Evolutionary conservation across 495 filamentous ascomycete species (phyloP), one percentile per base, ranked within the genome.

Genomic region (Hypoxylon lenormandii): DNA sequence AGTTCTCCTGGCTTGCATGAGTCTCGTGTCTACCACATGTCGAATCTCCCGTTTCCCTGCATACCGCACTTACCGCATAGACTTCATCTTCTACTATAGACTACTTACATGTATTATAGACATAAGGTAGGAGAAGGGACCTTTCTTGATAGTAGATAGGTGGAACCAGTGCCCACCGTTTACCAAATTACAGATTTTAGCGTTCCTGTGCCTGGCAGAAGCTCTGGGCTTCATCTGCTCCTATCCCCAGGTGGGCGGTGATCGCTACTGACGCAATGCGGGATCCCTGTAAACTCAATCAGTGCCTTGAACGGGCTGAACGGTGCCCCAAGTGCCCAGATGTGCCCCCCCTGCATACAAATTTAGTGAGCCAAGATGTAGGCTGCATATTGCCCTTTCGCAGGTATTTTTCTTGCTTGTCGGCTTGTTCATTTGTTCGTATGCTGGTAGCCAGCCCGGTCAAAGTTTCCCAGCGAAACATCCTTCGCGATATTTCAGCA

Each of bases 241-340:
- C 15, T 1, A 5, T 6, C 16, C 42, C 22, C 28, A 58, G 11
- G 51, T 38, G 51, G 33, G 42, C 3, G 59, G 23, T 60, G 60
- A 70, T 60, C 60, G 33, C 49, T n/a, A n/a, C n/a, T 70, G 67
- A 70, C 67, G 67, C 67, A 65, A 70, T 70, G 67, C 61, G 67
- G 67, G 67, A 70, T 66, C 56, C 61, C 67, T 61, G 65, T 56
- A 56, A 62, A 46, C 48, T 19, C 4, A 46, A 23, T 11, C 48
- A 51, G 56, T 70, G 60, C 49, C 53, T 40, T 70, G 55, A 70
- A 51, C 37, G 45, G 13, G 47, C 26, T 33, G 6, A 33, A 3
- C 6, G 23, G 23, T 26, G 2, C 6, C 26, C 26, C 26, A 3
- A 28, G 30, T 33, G 30, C 30, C 30, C 10, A 33, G 30, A 33